A percentile compares a stretch with the other conserved stretches of the same genome.
Evolutionary conservation across 2,329 filamentous ascomycete species (phyloP).

Genomic region (Pseudopithomyces chartarum): DNA sequence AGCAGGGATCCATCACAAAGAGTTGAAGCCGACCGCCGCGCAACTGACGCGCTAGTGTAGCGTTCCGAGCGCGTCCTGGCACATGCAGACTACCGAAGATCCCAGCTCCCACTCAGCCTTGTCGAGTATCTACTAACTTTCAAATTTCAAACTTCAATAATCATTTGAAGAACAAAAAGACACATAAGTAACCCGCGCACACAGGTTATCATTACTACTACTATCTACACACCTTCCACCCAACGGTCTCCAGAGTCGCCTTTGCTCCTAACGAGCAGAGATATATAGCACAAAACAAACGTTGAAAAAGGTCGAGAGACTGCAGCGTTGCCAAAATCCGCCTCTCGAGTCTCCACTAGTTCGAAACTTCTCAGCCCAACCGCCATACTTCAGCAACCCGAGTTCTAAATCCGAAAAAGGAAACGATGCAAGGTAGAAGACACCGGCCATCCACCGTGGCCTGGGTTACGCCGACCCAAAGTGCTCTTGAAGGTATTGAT

Average conservation of each 20-base stretch:
- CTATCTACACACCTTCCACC: not conserved
- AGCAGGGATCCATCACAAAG: constrained; percentile 21
- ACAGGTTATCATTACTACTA: not conserved
- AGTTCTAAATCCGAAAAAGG: constrained; percentile 14
- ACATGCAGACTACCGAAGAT: too few relatives aligned
- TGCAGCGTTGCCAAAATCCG: not conserved
- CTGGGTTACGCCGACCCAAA: constrained; percentile 28
- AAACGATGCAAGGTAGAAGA: constrained; percentile 15
- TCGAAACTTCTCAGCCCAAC: constrained; percentile 5
- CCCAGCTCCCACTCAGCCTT: too few relatives aligned
- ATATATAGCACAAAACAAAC: constrained; percentile 13
- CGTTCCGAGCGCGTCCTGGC: constrained; percentile 23
- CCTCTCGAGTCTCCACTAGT: not conserved
- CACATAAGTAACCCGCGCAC: constrained; percentile 1
- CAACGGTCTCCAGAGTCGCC: not conserved
- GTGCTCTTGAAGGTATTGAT: constrained; percentile 15
- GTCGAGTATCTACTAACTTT: too few relatives aligned
- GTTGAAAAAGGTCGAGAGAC: not conserved
- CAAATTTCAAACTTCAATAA: too few relatives aligned
- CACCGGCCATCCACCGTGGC: constrained; percentile 6
- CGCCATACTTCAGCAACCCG: not conserved
- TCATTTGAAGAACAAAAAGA: not conserved
- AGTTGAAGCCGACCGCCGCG: constrained; percentile 17
- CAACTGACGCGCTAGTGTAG: constrained; percentile 20
- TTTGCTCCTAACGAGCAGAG: not conserved